Base-by-base conservation (phyloP, 2,329 filamentous ascomycete species). In the Esteya vermicola region DNA sequence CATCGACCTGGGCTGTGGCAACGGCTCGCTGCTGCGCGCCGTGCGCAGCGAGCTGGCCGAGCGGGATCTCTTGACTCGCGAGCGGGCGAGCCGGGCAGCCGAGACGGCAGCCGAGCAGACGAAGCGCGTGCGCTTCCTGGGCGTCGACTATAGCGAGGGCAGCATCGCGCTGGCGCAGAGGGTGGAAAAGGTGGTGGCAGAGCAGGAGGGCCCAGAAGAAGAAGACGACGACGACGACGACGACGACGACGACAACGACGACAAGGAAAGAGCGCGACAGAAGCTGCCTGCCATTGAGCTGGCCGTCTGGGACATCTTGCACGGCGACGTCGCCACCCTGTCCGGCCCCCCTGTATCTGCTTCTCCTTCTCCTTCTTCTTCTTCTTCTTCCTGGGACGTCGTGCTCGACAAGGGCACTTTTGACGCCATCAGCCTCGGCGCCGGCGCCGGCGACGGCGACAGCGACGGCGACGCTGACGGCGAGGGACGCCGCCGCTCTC, bases 371-470 rank as follows among this genome's bases (percentile, higher is more conserved):
- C n/a, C n/a, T n/a, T n/a, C n/a, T n/a, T n/a, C n/a, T n/a, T n/a
- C n/a, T n/a, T n/a, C n/a, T n/a, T 56, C 57, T 0, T 82, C 82
- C 1, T 96, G 88, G 63, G 86, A 96, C 58, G 75, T 95, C 0
- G 80, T 95, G 0, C 71, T 95, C n/a, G 91, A 98, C 61, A 98
- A 98, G 62, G 91, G 91, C 33, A 98, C 91, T 1, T 98, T 96
- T 57, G 91, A 98, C 64, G 91, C 91, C 10, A 81, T 98, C 26
- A 86, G 78, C 37, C 64, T 96, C n/a, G 74, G 69, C 39, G 67
- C 68, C 42, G 75, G 78, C 48, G 21, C 28, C 12, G 31, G 3
- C 21, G 18, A 10, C 22, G 38, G 12, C n/a, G 21, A 18, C 3
- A 7, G 19, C 23, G 38, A n/a, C 9, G 16, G 16, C 6, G 18